These are phyloP conservation scores for Poa pratensis DNA, from an alignment of 176 grass and related monocot genomes.

Conservation along the genomic window DNA sequence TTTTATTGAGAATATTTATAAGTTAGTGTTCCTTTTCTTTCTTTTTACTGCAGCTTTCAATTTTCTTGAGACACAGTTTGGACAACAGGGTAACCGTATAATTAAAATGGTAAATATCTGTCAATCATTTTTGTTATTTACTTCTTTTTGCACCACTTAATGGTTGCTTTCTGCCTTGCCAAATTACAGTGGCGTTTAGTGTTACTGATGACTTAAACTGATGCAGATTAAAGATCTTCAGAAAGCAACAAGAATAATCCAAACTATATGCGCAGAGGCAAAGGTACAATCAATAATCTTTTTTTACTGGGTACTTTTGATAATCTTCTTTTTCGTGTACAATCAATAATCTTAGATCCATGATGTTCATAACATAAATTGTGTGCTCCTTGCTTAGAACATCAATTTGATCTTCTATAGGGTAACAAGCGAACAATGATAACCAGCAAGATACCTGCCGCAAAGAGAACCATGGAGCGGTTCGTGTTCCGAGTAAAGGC, in stretches of 20 bases:
- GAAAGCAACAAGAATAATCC: slow-evolving; percentile 83
- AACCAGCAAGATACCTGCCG: slow-evolving; percentile 79
- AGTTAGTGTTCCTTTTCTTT: slow-evolving; percentile 3
- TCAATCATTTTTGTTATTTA: background rate
- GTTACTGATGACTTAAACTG: slow-evolving; percentile 40
- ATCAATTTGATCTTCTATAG: slow-evolving; percentile 39
- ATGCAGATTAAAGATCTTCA: slow-evolving; percentile 75
- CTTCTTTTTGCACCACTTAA: slow-evolving; percentile 33
- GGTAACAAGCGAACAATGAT: slow-evolving; percentile 82
- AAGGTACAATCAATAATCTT: slow-evolving; percentile 57
- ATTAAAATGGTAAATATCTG: slow-evolving; percentile 59
- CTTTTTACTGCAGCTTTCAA: slow-evolving; percentile 59
- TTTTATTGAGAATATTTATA: slow-evolving; percentile 39
- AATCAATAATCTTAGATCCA: background rate
- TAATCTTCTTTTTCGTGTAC: slow-evolving; percentile 36
- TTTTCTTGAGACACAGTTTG: slow-evolving; percentile 71
- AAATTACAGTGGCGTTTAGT: slow-evolving; percentile 20
- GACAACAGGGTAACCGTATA: slow-evolving; percentile 57
- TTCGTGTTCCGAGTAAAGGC: slow-evolving; percentile 85
- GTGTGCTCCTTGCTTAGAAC: slow-evolving; percentile 8
- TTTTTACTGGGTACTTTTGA: slow-evolving; percentile 24
- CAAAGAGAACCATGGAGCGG: slow-evolving; percentile 81
- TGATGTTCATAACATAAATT: background rate
- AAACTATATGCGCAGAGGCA: slow-evolving; percentile 85
- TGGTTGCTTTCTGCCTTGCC: slow-evolving; percentile 22